A percentile compares a stretch with the other conserved stretches of the same genome.
These are phyloP conservation scores for Cyphellophora europaea DNA, from an alignment of 2,329 filamentous ascomycete species.

Conservation along the genomic window DNA sequence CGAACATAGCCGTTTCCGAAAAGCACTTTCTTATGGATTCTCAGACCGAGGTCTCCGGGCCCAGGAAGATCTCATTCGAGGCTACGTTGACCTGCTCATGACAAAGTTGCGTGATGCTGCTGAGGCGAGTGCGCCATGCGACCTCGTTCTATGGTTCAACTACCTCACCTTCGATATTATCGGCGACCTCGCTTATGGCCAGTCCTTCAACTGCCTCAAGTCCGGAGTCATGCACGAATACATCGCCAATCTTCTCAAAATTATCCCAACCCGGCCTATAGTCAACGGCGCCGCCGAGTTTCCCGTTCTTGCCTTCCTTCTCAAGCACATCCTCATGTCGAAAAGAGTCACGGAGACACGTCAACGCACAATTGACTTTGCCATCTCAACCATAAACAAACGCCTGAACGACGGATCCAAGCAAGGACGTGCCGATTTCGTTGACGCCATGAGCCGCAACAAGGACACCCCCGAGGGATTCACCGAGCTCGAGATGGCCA, in stretches of 20 bases:
- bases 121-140: background rate
- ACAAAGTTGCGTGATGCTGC: slow-evolving; percentile 1
- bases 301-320: too few relatives aligned
- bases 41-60: slow-evolving; percentile 31
- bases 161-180: slow-evolving; percentile 16
- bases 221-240: slow-evolving; percentile 21
- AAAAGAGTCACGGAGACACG: background rate
- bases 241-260: slow-evolving; percentile 22
- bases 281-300: too few relatives aligned
- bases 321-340: background rate
- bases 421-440: slow-evolving; percentile 8
- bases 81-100: slow-evolving; percentile 12
- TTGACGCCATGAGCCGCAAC: slow-evolving; percentile 9
- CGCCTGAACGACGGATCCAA: slow-evolving; percentile 3
- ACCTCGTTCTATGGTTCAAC: slow-evolving; percentile 14
- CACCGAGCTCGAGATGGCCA: slow-evolving; percentile 12
- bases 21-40: slow-evolving; percentile 30
- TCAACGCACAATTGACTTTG: background rate
- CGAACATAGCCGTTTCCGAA: slow-evolving; percentile 22
- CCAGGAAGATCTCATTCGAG: slow-evolving; percentile 23
- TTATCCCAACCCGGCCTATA: too few relatives aligned
- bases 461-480: slow-evolving; percentile 10
- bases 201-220: slow-evolving; percentile 24
- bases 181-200: slow-evolving; percentile 24
- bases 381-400: background rate